Conservation (phyloP, 805 yeast species). For the Nakazawaea wickerhamii region DNA sequence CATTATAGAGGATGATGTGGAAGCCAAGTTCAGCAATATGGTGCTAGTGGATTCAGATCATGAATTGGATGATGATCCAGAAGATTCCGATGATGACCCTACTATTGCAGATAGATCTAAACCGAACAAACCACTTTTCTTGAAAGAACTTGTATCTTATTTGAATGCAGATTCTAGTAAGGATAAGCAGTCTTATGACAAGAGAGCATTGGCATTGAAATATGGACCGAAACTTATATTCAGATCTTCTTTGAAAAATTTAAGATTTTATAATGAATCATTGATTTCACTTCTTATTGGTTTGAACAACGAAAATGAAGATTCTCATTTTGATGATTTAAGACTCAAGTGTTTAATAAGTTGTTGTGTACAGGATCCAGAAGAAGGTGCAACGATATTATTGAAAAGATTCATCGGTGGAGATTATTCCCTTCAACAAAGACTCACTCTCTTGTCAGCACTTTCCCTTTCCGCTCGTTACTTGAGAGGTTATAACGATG, state of each 20-base stretch:
- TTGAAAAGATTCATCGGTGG: slow-evolving; percentile 51
- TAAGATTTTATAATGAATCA: slow-evolving; percentile 50
- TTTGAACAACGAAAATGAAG: slow-evolving; percentile 51
- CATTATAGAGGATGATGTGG: slow-evolving; percentile 25
- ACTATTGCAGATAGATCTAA: slow-evolving; percentile 30
- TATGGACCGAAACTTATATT: slow-evolving; percentile 57
- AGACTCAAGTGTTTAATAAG: slow-evolving; percentile 63
- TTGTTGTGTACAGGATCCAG: slow-evolving; percentile 45
- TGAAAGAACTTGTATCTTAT: slow-evolving; percentile 65
- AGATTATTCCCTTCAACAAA: slow-evolving; percentile 76
- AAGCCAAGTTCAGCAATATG: neutral
- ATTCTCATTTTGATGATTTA: slow-evolving; percentile 55
- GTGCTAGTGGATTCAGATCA: slow-evolving; percentile 24
- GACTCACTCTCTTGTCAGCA: slow-evolving; percentile 64
- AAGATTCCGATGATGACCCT: slow-evolving; percentile 50
- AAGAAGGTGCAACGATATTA: slow-evolving; percentile 36
- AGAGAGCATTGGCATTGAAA: slow-evolving; percentile 42
- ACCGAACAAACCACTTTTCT: slow-evolving; percentile 53
- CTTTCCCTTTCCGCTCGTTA: slow-evolving; percentile 71
- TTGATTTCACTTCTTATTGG: slow-evolving; percentile 48
- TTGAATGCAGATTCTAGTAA: slow-evolving; percentile 39
- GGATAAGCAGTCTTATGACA: slow-evolving; percentile 42
- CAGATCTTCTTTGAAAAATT: slow-evolving; percentile 60
- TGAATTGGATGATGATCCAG: slow-evolving; percentile 28
- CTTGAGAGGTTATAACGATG: slow-evolving; percentile 46